Evolutionary conservation across 202 grass and related monocot species (phyloP).

Genomic region (Sporobolus alterniflorus): DNA sequence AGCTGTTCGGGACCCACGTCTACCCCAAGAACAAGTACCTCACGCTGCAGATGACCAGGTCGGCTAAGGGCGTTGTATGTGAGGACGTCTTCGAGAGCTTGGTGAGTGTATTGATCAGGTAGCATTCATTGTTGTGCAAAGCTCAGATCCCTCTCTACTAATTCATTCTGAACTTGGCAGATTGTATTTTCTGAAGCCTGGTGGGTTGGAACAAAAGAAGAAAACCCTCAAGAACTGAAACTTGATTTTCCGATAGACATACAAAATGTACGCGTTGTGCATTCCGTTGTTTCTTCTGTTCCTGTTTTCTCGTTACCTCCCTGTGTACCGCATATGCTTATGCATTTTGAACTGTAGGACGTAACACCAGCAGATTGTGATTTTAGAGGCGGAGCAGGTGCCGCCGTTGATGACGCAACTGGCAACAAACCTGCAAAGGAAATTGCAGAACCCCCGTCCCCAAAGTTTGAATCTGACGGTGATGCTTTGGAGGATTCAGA

Average conservation of each 20-base stretch:
- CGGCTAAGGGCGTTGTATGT: constrained; percentile 78
- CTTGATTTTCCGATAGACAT: constrained; percentile 75
- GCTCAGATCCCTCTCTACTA: neutral
- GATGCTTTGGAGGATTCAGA: constrained; percentile 52
- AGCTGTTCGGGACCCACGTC: constrained; percentile 90
- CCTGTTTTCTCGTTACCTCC: neutral
- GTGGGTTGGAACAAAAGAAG: constrained; percentile 85
- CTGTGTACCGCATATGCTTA: neutral
- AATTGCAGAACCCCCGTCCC: constrained; percentile 43
- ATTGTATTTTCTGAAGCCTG: constrained; percentile 92
- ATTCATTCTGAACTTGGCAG: constrained; percentile 36
- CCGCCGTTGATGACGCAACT: constrained; percentile 41
- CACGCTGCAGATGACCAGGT: constrained; percentile 83
- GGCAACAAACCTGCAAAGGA: constrained; percentile 48
- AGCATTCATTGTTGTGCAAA: no score
- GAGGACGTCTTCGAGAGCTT: constrained; percentile 95
- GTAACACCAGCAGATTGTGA: constrained; percentile 54
- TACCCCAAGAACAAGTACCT: constrained; percentile 99
- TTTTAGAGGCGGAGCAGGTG: constrained; percentile 95
- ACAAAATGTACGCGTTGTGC: constrained; percentile 50
- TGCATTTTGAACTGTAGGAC: constrained; percentile 43
- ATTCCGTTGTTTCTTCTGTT: constrained; percentile 12
- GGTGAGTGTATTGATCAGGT: constrained; percentile 37
- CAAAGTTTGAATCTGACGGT: constrained; percentile 43
- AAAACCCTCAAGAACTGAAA: constrained; percentile 79